A percentile compares a stretch with the other conserved stretches of the same genome.
Evolutionary conservation across 2,329 filamentous ascomycete species (phyloP).

Genomic region (Scedosporium dehoogii): DNA sequence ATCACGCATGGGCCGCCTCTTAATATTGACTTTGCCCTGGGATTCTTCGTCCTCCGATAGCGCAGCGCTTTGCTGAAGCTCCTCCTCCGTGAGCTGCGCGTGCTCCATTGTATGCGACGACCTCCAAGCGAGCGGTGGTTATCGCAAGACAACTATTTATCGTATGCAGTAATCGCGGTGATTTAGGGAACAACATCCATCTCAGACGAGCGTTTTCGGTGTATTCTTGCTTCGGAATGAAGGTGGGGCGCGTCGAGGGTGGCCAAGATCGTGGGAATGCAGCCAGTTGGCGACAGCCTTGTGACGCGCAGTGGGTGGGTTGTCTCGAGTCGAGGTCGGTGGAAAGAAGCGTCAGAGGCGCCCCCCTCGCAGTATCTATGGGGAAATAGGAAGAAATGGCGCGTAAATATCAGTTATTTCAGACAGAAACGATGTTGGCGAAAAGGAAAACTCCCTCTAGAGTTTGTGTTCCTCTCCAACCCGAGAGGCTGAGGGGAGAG

Average conservation of each 20-base stretch:
- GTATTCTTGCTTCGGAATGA: background rate
- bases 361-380: background rate
- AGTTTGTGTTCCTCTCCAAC: background rate
- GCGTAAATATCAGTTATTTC: background rate
- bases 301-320: background rate
- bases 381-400: background rate
- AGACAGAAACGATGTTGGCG: background rate
- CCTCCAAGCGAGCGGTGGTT: background rate
- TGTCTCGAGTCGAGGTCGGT: background rate
- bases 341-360: background rate
- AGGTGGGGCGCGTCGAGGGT: background rate
- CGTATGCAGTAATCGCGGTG: background rate
- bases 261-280: background rate
- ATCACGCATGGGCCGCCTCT: background rate
- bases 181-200: background rate
- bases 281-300: background rate
- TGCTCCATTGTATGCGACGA: slow-evolving; percentile 5
- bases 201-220: background rate
- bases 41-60: slow-evolving; percentile 40
- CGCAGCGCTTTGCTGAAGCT: slow-evolving; percentile 45
- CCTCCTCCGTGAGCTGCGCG: slow-evolving; percentile 35
- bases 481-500: background rate
- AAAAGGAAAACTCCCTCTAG: background rate
- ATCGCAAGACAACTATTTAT: background rate
- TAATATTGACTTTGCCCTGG: background rate